Evolutionary conservation across 495 filamentous ascomycete genomes (phyloP).

Genomic region (Podospora australis): DNA sequence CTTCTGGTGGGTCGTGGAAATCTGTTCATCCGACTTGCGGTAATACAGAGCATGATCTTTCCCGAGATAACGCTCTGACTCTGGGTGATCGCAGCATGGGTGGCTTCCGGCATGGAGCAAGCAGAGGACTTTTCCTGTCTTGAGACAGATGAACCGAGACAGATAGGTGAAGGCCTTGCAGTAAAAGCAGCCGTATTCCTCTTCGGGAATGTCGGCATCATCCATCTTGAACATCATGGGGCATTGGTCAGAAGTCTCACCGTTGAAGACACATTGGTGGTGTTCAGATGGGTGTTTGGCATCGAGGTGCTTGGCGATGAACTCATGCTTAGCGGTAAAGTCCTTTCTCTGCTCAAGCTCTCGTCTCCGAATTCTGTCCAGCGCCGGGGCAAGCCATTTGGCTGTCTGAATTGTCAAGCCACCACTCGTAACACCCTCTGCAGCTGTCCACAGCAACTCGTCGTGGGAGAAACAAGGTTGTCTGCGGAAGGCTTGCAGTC

Average conservation of each 20-base stretch:
- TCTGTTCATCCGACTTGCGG: constrained; percentile 65
- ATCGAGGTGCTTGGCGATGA: constrained; percentile 50
- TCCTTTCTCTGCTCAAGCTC: constrained; percentile 62
- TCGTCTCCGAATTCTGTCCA: constrained; percentile 66
- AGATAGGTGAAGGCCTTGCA: constrained; percentile 93
- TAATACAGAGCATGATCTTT: constrained; percentile 63
- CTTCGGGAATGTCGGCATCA: constrained; percentile 73
- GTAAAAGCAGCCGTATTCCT: constrained; percentile 81
- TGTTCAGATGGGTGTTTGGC: constrained; percentile 24
- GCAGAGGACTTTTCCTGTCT: constrained; percentile 70
- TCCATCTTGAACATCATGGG: constrained; percentile 46
- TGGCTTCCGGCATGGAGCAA: constrained; percentile 68
- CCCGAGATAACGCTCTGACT: constrained; percentile 54
- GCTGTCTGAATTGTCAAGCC: constrained; percentile 86
- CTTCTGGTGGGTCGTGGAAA: constrained; percentile 61
- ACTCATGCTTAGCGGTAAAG: constrained; percentile 59
- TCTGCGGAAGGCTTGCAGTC: constrained; percentile 79
- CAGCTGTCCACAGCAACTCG: constrained; percentile 85
- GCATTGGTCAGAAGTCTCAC: constrained; percentile 34
- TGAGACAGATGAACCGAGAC: constrained; percentile 79
- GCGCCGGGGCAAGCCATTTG: constrained; percentile 85
- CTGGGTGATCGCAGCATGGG: constrained; percentile 66
- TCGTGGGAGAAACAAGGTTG: constrained; percentile 97
- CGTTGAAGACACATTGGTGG: constrained; percentile 38
- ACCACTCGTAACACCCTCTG: constrained; percentile 54